Conservation (phyloP, 208 protist species). For the Wallacemonas rigidus region DNA sequence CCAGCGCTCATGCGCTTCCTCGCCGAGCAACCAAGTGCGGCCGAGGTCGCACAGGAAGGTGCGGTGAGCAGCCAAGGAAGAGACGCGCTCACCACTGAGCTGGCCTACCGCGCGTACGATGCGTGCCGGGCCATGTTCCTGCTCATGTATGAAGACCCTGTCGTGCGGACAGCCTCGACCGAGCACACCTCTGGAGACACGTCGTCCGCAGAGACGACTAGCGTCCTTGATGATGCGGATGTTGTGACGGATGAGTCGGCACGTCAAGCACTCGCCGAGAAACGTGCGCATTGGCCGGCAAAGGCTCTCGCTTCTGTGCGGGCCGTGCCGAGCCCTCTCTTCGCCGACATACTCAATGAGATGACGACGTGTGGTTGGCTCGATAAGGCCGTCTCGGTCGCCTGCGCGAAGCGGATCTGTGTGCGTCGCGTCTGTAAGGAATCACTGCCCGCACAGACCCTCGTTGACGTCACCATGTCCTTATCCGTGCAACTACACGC, state of each 20-base stretch:
- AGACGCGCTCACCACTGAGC: slow-evolving; percentile 10
- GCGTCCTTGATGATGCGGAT: background rate
- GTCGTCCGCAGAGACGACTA: too few species aligned
- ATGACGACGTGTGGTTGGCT: slow-evolving; percentile 41
- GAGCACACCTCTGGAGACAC: too few species aligned
- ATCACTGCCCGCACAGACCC: slow-evolving; percentile 31
- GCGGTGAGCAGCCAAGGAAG: slow-evolving; percentile 2
- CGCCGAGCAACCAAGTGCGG: background rate
- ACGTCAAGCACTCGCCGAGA: background rate
- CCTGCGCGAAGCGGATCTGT: slow-evolving; percentile 42
- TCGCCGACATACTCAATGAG: slow-evolving; percentile 51
- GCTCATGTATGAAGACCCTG: slow-evolving; percentile 48
- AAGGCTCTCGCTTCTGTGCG: slow-evolving; percentile 49
- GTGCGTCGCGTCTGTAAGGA: slow-evolving; percentile 38
- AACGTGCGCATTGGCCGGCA: slow-evolving; percentile 46
- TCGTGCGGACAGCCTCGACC: slow-evolving; percentile 6
- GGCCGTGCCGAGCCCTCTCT: slow-evolving; percentile 48
- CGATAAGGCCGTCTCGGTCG: slow-evolving; percentile 46
- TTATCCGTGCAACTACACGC: slow-evolving; percentile 45
- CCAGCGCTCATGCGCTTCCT: slow-evolving; percentile 41
- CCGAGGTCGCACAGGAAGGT: background rate
- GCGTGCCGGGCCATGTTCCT: slow-evolving; percentile 69
- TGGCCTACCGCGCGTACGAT: slow-evolving; percentile 73
- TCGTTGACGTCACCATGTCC: slow-evolving; percentile 58
- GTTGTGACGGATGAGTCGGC: background rate